Conservation (phyloP, 2,329 filamentous ascomycete species). For the Coniochaeta sp. region DNA sequence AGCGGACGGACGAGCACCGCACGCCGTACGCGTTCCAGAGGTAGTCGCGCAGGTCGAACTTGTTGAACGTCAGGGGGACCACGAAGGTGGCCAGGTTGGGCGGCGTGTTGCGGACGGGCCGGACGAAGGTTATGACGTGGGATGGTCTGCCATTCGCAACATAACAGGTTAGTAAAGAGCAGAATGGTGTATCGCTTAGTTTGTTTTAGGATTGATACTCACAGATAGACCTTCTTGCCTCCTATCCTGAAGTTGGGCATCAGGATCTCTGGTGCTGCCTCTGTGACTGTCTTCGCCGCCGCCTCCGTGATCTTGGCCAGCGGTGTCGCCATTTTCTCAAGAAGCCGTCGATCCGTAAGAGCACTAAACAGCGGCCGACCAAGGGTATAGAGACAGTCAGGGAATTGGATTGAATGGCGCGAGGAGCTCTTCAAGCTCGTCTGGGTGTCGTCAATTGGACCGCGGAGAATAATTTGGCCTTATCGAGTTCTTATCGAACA, state of each 20-base stretch:
- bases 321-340: slow-evolving; percentile 3
- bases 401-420: neutral
- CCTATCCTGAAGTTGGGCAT: slow-evolving; percentile 38
- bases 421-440: neutral
- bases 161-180: neutral
- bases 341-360: too few relatives aligned
- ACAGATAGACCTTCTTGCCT: slow-evolving; percentile 50
- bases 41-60: slow-evolving; percentile 94
- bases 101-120: slow-evolving; percentile 59
- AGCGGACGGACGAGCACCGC: slow-evolving; percentile 64
- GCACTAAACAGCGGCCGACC: too few relatives aligned
- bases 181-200: too few relatives aligned
- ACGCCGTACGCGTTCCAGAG: slow-evolving; percentile 81
- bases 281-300: slow-evolving; percentile 17
- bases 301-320: neutral
- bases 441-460: neutral
- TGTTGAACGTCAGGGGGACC: slow-evolving; percentile 88
- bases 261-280: slow-evolving; percentile 27
- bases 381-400: too few relatives aligned
- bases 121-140: slow-evolving; percentile 73
- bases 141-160: slow-evolving; percentile 53
- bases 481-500: neutral
- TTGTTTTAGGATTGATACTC: slow-evolving; percentile 17
- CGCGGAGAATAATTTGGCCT: neutral
- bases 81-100: slow-evolving; percentile 82